phyloP scores from a whole-genome alignment of 768 basidiomycete species.

The Naganishia onofrii region DNA sequence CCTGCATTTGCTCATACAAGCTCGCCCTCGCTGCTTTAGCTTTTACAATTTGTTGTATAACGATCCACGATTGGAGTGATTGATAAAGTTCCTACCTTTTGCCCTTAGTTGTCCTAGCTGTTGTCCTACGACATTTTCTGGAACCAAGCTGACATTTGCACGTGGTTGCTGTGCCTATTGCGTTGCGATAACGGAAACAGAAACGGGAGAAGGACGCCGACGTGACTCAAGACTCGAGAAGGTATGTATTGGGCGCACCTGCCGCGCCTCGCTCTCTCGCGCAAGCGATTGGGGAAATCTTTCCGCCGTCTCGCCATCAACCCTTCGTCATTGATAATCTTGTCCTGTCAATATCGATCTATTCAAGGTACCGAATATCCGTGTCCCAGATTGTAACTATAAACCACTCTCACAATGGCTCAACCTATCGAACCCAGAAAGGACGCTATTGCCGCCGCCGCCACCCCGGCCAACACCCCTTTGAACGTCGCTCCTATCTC shows the following conservation, averaged over 20 bases:
- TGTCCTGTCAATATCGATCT: background rate
- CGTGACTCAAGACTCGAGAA: no score
- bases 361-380: background rate
- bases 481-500: conserved; percentile 73
- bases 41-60: no score
- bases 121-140: no score
- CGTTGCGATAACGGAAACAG: background rate
- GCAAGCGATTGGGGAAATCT: background rate
- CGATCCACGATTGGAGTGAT: no score
- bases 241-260: background rate
- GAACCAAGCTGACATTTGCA: no score
- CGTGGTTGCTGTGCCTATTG: no score
- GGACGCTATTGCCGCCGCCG: conserved; percentile 37
- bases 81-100: no score
- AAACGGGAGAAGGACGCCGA: background rate
- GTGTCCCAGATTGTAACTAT: background rate
- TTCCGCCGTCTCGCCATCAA: background rate
- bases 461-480: conserved; percentile 88
- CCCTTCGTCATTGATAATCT: conserved; percentile 1
- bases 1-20: no score
- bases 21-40: no score
- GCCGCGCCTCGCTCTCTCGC: background rate
- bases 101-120: no score
- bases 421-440: conserved; percentile 46
- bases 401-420: conserved; percentile 26